Evolutionary conservation across 1,284 basidiomycete species (phyloP).

Genomic region (Trametes sp.): DNA sequence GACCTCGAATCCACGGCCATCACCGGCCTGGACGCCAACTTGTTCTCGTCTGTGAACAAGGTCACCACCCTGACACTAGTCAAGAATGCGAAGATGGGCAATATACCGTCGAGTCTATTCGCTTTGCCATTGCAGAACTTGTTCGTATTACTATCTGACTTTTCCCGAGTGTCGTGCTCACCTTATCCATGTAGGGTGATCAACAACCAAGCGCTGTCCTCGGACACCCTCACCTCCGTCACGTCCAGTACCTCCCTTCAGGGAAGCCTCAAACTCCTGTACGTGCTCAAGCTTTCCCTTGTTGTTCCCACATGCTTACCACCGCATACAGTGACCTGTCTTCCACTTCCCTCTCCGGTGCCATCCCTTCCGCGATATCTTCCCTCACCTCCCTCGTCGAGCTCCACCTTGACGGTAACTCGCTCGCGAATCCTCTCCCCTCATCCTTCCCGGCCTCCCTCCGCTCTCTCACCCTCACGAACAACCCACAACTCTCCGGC

Average conservation of each 20-base stretch:
- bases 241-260: slow-evolving; percentile 45
- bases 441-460: slow-evolving; percentile 40
- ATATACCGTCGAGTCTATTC: slow-evolving; percentile 49
- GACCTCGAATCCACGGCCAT: slow-evolving; percentile 57
- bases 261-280: slow-evolving; percentile 48
- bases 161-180: neutral
- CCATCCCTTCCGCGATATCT: slow-evolving; percentile 40
- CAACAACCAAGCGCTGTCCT: slow-evolving; percentile 42
- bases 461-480: slow-evolving; percentile 38
- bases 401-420: slow-evolving; percentile 43
- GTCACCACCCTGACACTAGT: slow-evolving; percentile 53
- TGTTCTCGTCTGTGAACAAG: slow-evolving; percentile 46
- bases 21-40: slow-evolving; percentile 45
- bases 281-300: slow-evolving; percentile 18
- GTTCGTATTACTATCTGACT: slow-evolving; percentile 41
- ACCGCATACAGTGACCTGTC: slow-evolving; percentile 39
- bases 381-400: slow-evolving; percentile 39
- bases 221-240: slow-evolving; percentile 43
- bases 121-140: slow-evolving; percentile 48
- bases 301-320: neutral
- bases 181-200: slow-evolving; percentile 42
- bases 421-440: slow-evolving; percentile 38
- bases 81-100: slow-evolving; percentile 54
- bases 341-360: slow-evolving; percentile 38
- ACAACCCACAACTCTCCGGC: slow-evolving; percentile 41